Evolutionary conservation across 2,329 filamentous ascomycete species (phyloP).

Genomic region (Alternaria sp.): DNA sequence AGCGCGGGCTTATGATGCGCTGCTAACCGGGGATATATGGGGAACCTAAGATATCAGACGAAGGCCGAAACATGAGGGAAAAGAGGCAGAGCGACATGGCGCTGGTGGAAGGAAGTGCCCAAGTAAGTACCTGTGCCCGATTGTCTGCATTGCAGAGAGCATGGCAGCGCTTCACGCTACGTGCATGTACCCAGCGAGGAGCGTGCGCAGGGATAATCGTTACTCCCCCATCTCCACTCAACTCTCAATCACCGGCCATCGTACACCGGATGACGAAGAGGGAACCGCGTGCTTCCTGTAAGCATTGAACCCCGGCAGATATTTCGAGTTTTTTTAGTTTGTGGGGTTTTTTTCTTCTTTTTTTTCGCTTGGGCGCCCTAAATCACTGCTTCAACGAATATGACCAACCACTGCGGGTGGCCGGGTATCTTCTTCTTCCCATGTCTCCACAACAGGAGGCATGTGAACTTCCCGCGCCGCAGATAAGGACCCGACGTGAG

Average conservation of each 20-base stretch:
- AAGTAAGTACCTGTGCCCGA: conserved; percentile 12
- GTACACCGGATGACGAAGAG: conserved; percentile 6
- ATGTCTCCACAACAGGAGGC: background rate
- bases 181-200: background rate
- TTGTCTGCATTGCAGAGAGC: background rate
- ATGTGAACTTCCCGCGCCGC: background rate
- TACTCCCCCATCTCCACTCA: conserved; percentile 3
- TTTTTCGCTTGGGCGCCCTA: background rate
- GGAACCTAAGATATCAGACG: background rate
- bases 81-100: conserved; percentile 12
- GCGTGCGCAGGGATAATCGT: conserved; percentile 4
- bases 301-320: background rate
- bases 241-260: background rate
- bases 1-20: conserved; percentile 1
- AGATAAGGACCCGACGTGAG: conserved; percentile 3
- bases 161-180: conserved; percentile 6
- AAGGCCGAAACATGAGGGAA: conserved; percentile 6
- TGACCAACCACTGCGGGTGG: background rate
- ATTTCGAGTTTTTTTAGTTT: background rate
- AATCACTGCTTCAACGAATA: background rate
- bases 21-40: conserved; percentile 15
- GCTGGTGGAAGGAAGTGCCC: conserved; percentile 3
- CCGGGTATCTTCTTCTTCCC: background rate
- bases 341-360: background rate
- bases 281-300: background rate